These are phyloP conservation scores for Apiotrichum mycotoxinovorans DNA, from an alignment of 1,284 basidiomycete species.

Conservation along the genomic window DNA sequence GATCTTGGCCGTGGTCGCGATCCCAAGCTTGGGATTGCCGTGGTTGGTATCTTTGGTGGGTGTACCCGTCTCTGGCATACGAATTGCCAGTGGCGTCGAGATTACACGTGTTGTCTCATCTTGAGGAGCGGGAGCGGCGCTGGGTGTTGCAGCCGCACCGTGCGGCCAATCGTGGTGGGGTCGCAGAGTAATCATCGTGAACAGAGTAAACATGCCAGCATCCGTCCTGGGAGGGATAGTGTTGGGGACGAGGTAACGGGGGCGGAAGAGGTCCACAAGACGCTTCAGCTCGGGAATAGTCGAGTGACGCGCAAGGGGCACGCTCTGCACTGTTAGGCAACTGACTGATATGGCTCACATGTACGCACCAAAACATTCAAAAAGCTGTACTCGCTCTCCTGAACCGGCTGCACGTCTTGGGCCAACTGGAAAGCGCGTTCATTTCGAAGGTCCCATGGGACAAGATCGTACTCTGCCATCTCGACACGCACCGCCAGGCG, in stretches of 20 bases:
- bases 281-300: constrained; percentile 74
- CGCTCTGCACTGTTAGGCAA: constrained; percentile 58
- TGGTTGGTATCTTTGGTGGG: no score
- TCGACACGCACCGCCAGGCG: constrained; percentile 35
- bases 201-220: constrained; percentile 65
- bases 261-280: constrained; percentile 75
- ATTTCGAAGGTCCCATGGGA: constrained; percentile 42
- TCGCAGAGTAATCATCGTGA: constrained; percentile 53
- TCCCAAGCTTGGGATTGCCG: no score
- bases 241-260: constrained; percentile 70
- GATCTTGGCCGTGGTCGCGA: no score
- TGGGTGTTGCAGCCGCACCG: no score
- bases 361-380: background rate
- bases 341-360: no score
- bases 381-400: background rate
- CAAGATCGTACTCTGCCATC: constrained; percentile 56
- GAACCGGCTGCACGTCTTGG: background rate
- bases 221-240: constrained; percentile 53
- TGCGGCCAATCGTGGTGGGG: background rate
- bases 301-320: constrained; percentile 79
- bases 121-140: no score
- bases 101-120: no score
- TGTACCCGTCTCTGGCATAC: no score
- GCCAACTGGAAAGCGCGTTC: background rate
- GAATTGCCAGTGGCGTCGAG: no score